phyloP scores from a whole-genome alignment of 345 rosid species.

The Balakata baccata region DNA sequence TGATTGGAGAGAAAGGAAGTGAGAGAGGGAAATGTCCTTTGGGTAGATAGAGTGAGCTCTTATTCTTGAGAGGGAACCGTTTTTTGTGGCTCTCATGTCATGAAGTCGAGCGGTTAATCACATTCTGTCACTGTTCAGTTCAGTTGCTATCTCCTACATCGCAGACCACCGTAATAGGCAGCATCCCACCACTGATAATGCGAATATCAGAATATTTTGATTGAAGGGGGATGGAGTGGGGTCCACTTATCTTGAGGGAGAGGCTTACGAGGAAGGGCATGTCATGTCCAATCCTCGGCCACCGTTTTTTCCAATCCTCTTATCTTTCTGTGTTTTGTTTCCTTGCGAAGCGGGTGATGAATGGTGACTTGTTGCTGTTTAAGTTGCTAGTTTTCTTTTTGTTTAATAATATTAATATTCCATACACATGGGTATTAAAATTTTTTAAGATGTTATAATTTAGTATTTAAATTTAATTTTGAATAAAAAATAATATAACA shows the following conservation, averaged over 20 bases:
- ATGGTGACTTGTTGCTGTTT: too few species aligned
- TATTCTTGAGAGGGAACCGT: constrained; percentile 1
- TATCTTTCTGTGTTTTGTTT: neutral
- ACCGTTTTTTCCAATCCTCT: constrained; percentile 22
- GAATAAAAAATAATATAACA: too few species aligned
- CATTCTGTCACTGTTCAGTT: constrained; percentile 2
- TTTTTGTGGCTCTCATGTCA: constrained; percentile 10
- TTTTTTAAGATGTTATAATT: too few species aligned
- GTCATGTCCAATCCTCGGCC: constrained; percentile 30
- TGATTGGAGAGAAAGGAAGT: constrained; percentile 5
- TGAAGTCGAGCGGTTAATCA: constrained; percentile 3
- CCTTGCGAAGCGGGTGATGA: too few species aligned
- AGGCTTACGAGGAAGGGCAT: constrained; percentile 19
- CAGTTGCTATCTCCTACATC: constrained; percentile 3
- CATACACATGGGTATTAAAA: too few species aligned
- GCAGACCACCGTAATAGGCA: neutral
- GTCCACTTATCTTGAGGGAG: constrained; percentile 35
- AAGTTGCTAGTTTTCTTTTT: too few species aligned
- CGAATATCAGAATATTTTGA: neutral
- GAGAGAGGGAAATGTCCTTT: constrained; percentile 16
- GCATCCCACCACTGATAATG: neutral
- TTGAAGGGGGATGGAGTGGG: constrained; percentile 9
- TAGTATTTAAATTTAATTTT: too few species aligned
- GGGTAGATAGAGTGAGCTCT: constrained; percentile 19
- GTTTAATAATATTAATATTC: too few species aligned